These are phyloP conservation scores for Senna tora DNA, from an alignment of 306 rosid species.

Conservation along the genomic window DNA sequence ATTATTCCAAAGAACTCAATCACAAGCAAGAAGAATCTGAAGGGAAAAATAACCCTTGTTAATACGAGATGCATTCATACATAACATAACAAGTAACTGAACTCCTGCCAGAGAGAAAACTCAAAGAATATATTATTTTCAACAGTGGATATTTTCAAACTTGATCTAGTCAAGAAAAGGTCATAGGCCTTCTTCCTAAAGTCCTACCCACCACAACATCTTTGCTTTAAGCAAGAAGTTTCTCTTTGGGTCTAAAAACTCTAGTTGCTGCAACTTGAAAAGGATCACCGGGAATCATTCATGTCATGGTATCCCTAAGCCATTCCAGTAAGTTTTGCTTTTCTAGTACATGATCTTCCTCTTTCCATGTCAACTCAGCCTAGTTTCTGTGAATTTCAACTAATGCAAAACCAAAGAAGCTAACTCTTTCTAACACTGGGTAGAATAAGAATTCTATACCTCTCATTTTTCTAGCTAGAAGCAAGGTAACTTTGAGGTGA, in stretches of 20 bases:
- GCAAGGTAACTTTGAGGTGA: no score
- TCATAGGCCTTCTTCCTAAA: not conserved
- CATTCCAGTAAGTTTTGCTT: not conserved
- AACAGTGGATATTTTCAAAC: not conserved
- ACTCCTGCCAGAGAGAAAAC: not conserved
- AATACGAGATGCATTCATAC: not conserved
- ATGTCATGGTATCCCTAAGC: not conserved
- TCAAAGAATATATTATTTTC: not conserved
- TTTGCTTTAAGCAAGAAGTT: not conserved
- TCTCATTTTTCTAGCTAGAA: no score
- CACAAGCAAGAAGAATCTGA: not conserved
- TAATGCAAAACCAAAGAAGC: not conserved
- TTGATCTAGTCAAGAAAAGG: not conserved
- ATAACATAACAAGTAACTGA: not conserved
- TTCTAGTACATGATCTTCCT: not conserved
- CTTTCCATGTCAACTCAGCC: not conserved
- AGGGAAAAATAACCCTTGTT: not conserved
- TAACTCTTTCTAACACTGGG: no score
- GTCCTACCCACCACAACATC: not conserved
- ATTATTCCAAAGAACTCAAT: not conserved
- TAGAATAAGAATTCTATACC: no score
- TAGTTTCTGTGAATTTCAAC: not conserved
- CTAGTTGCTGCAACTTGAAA: not conserved
- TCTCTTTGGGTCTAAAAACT: not conserved
- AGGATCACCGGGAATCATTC: not conserved